A percentile compares a stretch with the other conserved stretches of the same genome.
Evolutionary conservation across 441 rosid species (phyloP).

Genomic region (Rhodomyrtus psidioides): DNA sequence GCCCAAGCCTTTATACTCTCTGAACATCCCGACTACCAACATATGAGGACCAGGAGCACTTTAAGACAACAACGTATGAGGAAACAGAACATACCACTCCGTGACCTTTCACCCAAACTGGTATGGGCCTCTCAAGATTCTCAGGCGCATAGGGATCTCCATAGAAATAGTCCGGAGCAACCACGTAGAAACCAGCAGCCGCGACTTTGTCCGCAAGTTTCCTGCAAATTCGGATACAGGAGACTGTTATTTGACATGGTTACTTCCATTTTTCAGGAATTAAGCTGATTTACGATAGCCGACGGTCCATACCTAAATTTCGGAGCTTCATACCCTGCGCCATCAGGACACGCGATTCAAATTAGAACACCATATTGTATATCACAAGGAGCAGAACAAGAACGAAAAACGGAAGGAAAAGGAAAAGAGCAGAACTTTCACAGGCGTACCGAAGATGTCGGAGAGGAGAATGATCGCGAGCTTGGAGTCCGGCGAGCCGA

Average conservation of each 20-base stretch:
- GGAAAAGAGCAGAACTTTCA: too few relatives aligned
- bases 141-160: slow-evolving; percentile 10
- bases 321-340: slow-evolving; percentile 7
- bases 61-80: too few relatives aligned
- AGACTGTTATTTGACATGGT: background rate
- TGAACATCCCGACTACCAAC: too few relatives aligned
- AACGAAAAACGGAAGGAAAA: too few relatives aligned
- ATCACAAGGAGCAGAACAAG: background rate
- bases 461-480: slow-evolving; percentile 5
- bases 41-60: too few relatives aligned
- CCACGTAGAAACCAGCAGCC: slow-evolving; percentile 17
- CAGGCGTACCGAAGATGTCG: slow-evolving; percentile 2
- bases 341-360: background rate
- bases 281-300: background rate
- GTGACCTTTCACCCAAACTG: slow-evolving; percentile 8
- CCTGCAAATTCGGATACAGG: background rate
- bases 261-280: background rate
- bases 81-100: slow-evolving; percentile 8
- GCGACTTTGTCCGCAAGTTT: slow-evolving; percentile 16
- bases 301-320: slow-evolving; percentile 4
- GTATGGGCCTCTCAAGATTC: slow-evolving; percentile 8
- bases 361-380: background rate
- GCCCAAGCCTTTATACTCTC: too few relatives aligned
- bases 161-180: slow-evolving; percentile 6
- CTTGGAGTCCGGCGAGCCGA: slow-evolving; percentile 10